Percentiles rank a stretch among this genome's conserved stretches.
Conservation (phyloP, 352 stramenopile species). For the Globisporangium carolinianum region DNA sequence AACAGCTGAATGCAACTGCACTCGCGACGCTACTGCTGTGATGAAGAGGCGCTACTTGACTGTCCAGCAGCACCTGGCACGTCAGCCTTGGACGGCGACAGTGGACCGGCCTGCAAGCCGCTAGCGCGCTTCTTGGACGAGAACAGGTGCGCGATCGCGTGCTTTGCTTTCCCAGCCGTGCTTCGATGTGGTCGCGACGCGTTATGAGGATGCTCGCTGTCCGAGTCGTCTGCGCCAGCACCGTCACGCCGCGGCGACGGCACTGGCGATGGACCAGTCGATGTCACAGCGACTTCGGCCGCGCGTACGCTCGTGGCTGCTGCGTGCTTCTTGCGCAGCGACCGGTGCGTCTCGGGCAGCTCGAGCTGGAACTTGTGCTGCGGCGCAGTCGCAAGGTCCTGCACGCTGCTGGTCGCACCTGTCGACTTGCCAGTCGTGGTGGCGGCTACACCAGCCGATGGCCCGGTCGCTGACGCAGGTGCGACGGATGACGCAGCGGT, state of each 20-base stretch:
- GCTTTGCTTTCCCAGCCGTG: constrained; percentile 15
- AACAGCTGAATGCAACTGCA: background rate
- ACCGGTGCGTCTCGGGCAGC: constrained; percentile 35
- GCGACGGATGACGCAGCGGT: constrained; percentile 1
- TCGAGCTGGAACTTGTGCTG: constrained; percentile 34
- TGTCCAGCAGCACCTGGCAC: background rate
- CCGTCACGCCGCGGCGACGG: background rate
- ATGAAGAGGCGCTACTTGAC: background rate
- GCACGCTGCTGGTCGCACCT: background rate
- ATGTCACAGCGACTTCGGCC: constrained; percentile 1
- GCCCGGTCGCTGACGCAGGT: constrained; percentile 7
- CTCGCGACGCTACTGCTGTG: background rate
- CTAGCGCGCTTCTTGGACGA: constrained; percentile 12
- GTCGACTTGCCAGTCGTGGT: constrained; percentile 1
- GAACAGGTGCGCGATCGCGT: constrained; percentile 16
- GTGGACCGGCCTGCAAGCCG: background rate
- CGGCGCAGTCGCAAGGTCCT: background rate
- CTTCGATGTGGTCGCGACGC: constrained; percentile 3
- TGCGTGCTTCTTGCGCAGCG: constrained; percentile 28
- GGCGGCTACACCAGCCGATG: background rate
- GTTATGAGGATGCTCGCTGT: background rate
- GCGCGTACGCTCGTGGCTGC: background rate
- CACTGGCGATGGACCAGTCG: background rate
- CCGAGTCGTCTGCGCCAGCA: background rate
- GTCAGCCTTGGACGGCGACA: constrained; percentile 5